A percentile compares a stretch with the other conserved stretches of the same genome.
phyloP scores from a whole-genome alignment of 192 early-diverging fungal genomes.

The Dissophora ornata region DNA sequence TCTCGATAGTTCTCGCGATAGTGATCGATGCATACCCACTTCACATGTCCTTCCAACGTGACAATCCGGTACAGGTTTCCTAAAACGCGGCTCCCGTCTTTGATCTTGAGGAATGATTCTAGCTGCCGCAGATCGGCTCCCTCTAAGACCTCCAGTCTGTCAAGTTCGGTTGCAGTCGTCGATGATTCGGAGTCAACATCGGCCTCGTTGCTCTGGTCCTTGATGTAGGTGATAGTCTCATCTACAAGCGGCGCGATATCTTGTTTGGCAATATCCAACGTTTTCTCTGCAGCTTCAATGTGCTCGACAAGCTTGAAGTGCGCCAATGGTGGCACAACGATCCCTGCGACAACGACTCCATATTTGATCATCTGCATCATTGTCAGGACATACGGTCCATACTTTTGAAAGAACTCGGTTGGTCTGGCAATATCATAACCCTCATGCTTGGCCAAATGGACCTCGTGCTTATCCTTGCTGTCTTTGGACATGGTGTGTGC shows the following conservation, averaged over 20 bases:
- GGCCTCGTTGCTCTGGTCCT: neutral
- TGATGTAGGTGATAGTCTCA: neutral
- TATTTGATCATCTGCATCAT: constrained; percentile 11
- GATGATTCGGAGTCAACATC: neutral
- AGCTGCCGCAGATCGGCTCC: constrained; percentile 4
- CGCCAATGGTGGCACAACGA: constrained; percentile 5
- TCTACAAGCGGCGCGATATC: neutral
- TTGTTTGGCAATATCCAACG: neutral
- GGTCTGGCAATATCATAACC: constrained; percentile 27
- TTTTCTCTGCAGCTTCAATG: neutral
- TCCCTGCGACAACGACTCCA: constrained; percentile 8
- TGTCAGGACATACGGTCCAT: constrained; percentile 13
- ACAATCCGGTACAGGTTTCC: constrained; percentile 6
- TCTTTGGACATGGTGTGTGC: constrained; percentile 10
- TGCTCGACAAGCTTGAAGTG: neutral
- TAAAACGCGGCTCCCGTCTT: neutral
- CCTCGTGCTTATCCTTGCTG: neutral
- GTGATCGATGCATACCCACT: constrained; percentile 16
- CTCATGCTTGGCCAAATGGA: constrained; percentile 25
- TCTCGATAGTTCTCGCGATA: constrained; percentile 12
- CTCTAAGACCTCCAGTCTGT: neutral
- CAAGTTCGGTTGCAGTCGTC: neutral
- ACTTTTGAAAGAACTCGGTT: constrained; percentile 39
- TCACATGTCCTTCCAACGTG: constrained; percentile 1
- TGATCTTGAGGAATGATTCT: neutral